Conservation (phyloP, 352 stramenopile species). For the Bremia lactucae region DNA sequence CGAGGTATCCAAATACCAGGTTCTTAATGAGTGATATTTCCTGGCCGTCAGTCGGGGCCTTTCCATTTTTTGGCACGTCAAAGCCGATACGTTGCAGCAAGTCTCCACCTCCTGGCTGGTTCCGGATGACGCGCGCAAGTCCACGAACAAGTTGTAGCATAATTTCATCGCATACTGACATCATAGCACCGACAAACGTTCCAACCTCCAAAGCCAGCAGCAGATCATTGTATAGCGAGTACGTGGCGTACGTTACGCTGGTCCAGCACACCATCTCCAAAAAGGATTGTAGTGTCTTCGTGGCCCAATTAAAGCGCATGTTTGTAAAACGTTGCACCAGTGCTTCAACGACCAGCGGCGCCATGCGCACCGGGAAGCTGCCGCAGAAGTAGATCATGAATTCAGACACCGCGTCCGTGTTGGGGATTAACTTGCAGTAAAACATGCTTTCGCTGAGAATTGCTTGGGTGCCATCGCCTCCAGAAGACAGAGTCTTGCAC, state of each 20-base stretch:
- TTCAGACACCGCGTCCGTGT: conserved; percentile 35
- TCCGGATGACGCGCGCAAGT: conserved; percentile 53
- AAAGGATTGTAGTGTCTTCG: conserved; percentile 77
- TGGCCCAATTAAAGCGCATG: conserved; percentile 67
- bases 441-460: conserved; percentile 46
- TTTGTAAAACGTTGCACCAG: conserved; percentile 65
- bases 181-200: conserved; percentile 64
- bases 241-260: conserved; percentile 56
- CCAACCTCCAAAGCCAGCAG: conserved; percentile 55
- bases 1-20: conserved; percentile 65
- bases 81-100: conserved; percentile 54
- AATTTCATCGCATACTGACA: conserved; percentile 74
- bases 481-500: conserved; percentile 50
- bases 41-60: conserved; percentile 50
- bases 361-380: conserved; percentile 46
- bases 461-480: conserved; percentile 28
- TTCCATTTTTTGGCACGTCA: conserved; percentile 61
- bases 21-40: conserved; percentile 71
- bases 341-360: conserved; percentile 28
- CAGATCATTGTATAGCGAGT: conserved; percentile 46
- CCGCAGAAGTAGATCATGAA: conserved; percentile 47
- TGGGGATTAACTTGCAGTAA: conserved; percentile 43
- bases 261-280: conserved; percentile 63
- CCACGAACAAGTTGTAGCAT: conserved; percentile 57
- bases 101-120: conserved; percentile 46